Conservation (phyloP, 176 grass and related monocot genomes). For the Avena atlantica region DNA sequence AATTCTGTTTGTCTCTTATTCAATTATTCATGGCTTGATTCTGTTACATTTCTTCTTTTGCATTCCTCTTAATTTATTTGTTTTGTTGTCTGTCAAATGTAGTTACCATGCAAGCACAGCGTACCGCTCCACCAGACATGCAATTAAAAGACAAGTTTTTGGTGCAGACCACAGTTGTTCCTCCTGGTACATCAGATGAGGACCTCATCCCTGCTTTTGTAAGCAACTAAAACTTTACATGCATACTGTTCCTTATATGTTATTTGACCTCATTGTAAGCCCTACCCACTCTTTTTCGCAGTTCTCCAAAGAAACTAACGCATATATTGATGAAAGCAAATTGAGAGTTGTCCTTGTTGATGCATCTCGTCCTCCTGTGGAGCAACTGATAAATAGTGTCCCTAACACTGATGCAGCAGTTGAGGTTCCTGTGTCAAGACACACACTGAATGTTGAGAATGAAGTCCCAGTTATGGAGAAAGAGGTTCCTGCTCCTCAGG, state of each 20-base stretch:
- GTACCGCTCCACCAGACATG: constrained; percentile 84
- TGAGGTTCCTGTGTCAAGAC: constrained; percentile 49
- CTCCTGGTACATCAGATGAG: constrained; percentile 81
- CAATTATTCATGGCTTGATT: constrained; percentile 6
- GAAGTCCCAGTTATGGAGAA: constrained; percentile 43
- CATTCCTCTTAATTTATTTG: constrained; percentile 30
- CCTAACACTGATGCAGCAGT: constrained; percentile 37
- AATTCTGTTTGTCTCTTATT: constrained; percentile 18
- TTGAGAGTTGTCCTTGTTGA: constrained; percentile 86
- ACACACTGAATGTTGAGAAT: constrained; percentile 41
- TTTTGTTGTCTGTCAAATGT: constrained; percentile 40
- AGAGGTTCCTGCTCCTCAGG: constrained; percentile 40
- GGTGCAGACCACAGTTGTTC: constrained; percentile 86
- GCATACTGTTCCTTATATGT: constrained; percentile 15
- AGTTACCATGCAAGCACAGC: constrained; percentile 97
- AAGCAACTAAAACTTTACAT: constrained; percentile 37
- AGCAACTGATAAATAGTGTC: constrained; percentile 52
- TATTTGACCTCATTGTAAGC: constrained; percentile 14
- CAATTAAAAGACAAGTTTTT: constrained; percentile 99
- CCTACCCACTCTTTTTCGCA: constrained; percentile 43
- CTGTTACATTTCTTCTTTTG: constrained; percentile 37
- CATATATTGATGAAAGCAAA: constrained; percentile 96
- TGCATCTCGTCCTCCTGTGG: constrained; percentile 51
- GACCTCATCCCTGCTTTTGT: constrained; percentile 86
- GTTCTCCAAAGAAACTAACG: constrained; percentile 93